A percentile compares a stretch with the other conserved stretches of the same genome.
phyloP scores from a whole-genome alignment of 306 rosid species.

The Crataegus laevigata region DNA sequence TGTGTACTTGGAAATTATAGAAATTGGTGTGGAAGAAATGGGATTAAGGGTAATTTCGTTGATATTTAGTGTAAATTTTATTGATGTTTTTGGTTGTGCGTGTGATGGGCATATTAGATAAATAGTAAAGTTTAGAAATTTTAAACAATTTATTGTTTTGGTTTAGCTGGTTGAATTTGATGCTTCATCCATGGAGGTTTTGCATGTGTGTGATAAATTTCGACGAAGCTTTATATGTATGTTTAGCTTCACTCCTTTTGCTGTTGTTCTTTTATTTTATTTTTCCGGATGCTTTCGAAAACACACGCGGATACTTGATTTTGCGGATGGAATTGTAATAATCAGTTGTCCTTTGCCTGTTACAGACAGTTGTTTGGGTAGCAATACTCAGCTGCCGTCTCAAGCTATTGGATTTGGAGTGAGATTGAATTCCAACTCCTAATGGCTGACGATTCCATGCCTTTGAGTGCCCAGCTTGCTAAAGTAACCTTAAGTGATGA shows the following conservation, averaged over 20 bases:
- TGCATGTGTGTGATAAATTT: background rate
- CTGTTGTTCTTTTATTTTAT: background rate
- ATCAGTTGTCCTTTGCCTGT: background rate
- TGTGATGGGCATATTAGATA: background rate
- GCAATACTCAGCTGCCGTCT: background rate
- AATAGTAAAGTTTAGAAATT: background rate
- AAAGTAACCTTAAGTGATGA: slow-evolving; percentile 20
- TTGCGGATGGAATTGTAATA: background rate
- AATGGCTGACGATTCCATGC: slow-evolving; percentile 42
- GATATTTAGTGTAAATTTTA: background rate
- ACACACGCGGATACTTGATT: background rate
- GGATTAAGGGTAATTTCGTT: background rate
- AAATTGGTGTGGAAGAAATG: background rate
- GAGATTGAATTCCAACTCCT: background rate
- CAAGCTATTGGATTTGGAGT: background rate
- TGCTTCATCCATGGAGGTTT: background rate
- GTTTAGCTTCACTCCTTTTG: background rate
- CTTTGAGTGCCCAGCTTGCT: slow-evolving; percentile 46
- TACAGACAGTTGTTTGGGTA: background rate
- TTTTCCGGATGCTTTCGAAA: background rate
- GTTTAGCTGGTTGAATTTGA: background rate
- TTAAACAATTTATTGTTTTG: background rate
- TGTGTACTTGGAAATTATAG: background rate
- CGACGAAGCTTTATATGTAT: background rate
- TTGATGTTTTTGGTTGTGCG: background rate